Evolutionary conservation across 805 yeast species (phyloP).

Genomic region (Cyberlindnera veronae): DNA sequence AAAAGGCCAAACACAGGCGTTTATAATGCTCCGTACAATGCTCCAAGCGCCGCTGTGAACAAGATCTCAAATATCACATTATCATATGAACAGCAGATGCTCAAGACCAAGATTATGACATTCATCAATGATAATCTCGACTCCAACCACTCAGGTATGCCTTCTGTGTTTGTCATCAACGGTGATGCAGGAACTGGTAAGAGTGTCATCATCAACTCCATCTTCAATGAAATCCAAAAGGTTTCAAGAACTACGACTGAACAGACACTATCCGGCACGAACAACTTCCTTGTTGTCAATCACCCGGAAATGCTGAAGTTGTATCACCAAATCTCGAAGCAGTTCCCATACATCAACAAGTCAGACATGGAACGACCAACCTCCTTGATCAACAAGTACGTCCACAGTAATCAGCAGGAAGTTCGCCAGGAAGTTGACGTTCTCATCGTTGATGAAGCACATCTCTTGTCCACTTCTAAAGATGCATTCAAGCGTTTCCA

Average conservation of each 20-base stretch:
- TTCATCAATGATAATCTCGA: slow-evolving; percentile 29
- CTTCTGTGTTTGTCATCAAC: slow-evolving; percentile 39
- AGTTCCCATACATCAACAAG: slow-evolving; percentile 35
- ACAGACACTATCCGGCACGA: slow-evolving; percentile 27
- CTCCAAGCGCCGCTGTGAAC: slow-evolving; percentile 31
- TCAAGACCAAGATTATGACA: slow-evolving; percentile 29
- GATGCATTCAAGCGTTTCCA: slow-evolving; percentile 43
- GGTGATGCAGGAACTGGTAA: slow-evolving; percentile 52
- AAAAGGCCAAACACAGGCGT: slow-evolving; percentile 6
- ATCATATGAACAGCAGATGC: slow-evolving; percentile 34
- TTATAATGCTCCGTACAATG: slow-evolving; percentile 3
- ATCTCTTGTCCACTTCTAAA: slow-evolving; percentile 39
- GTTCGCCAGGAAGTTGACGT: slow-evolving; percentile 29
- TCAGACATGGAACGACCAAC: slow-evolving; percentile 44
- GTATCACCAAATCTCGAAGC: slow-evolving; percentile 36
- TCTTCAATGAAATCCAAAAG: slow-evolving; percentile 41
- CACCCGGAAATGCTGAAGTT: slow-evolving; percentile 48
- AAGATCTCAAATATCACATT: slow-evolving; percentile 34
- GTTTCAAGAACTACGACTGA: slow-evolving; percentile 22
- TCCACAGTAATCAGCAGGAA: slow-evolving; percentile 1
- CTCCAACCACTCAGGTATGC: slow-evolving; percentile 9
- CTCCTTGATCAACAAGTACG: slow-evolving; percentile 36
- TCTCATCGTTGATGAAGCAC: slow-evolving; percentile 45
- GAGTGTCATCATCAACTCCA: slow-evolving; percentile 39
- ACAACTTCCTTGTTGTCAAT: slow-evolving; percentile 40